Percentiles rank a stretch among this genome's conserved stretches.
Conservation (phyloP, 2,329 filamentous ascomycete species). For the Alternaria rosae region DNA sequence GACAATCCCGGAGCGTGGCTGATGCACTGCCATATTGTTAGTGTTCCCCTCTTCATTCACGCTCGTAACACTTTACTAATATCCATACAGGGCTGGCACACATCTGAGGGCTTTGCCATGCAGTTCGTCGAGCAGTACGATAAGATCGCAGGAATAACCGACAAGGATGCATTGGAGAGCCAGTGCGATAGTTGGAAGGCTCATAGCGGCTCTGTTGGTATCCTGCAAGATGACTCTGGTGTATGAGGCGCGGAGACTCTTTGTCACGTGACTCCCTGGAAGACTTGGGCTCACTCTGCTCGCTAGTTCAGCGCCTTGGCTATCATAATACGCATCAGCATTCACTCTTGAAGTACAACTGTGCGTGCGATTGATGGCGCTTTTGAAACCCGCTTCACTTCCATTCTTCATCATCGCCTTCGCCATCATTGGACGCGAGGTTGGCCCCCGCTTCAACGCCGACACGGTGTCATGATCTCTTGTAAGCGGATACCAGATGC, state of each 20-base stretch:
- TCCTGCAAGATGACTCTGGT: conserved; percentile 40
- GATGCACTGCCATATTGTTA: conserved; percentile 48
- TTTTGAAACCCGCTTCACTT: background rate
- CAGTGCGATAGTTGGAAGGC: conserved; percentile 25
- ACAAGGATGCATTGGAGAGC: conserved; percentile 11
- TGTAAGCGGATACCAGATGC: background rate
- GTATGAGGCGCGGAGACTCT: conserved; percentile 12
- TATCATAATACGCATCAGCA: background rate
- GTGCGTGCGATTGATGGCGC: background rate
- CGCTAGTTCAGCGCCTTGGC: background rate
- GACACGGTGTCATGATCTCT: background rate
- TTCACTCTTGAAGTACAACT: background rate
- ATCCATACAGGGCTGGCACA: conserved; percentile 38
- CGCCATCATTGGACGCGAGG: background rate
- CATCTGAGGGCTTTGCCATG: conserved; percentile 42
- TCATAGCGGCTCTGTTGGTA: conserved; percentile 9
- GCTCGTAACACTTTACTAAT: background rate
- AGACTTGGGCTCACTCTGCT: background rate
- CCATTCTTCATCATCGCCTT: background rate
- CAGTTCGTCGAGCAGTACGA: conserved; percentile 42
- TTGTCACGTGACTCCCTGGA: background rate
- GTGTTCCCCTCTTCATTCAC: background rate
- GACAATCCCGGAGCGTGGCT: conserved; percentile 50
- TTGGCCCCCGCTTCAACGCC: background rate
- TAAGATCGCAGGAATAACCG: conserved; percentile 33